Percentiles rank a stretch among this genome's conserved stretches.
Conservation (phyloP, 2,329 filamentous ascomycete species). For the Chaetomiaceae sp. region DNA sequence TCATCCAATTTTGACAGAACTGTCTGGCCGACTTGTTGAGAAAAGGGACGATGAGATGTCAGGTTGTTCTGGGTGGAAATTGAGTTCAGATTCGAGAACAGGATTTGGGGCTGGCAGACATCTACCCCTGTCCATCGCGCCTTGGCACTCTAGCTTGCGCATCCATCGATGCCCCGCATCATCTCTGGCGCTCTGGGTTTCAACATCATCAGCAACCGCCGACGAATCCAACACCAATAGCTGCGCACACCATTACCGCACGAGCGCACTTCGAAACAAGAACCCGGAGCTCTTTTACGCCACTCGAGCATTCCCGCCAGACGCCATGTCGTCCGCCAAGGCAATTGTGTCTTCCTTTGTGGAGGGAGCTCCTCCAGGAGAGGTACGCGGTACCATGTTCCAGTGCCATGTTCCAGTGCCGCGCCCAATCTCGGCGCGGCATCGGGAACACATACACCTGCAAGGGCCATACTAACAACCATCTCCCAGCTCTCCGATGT, state of each 20-base stretch:
- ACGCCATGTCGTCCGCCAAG: constrained; percentile 34
- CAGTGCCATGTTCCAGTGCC: neutral
- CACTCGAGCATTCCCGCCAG: neutral
- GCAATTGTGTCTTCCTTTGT: constrained; percentile 77
- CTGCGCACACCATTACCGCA: neutral
- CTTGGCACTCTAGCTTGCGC: constrained; percentile 1
- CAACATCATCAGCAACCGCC: neutral
- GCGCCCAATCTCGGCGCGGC: neutral
- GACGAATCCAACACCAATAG: neutral
- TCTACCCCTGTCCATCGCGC: neutral
- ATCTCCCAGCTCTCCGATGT: constrained; percentile 71
- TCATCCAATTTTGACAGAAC: too few species aligned
- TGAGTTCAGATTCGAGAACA: neutral
- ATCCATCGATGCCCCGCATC: neutral
- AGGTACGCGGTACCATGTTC: constrained; percentile 55
- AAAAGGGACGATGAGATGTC: too few species aligned
- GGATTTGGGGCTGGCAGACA: neutral
- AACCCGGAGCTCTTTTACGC: neutral
- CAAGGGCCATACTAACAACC: constrained; percentile 15
- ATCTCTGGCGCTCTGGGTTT: too few species aligned
- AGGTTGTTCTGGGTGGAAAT: too few species aligned
- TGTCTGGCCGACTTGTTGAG: too few species aligned
- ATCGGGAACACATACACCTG: neutral
- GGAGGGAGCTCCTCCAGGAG: constrained; percentile 89
- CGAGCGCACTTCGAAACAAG: neutral